Evolutionary conservation across 2,329 filamentous ascomycete genomes (phyloP), one percentile per base, ranked within the genome.

Genomic region (Hirsutella minnesotensis): DNA sequence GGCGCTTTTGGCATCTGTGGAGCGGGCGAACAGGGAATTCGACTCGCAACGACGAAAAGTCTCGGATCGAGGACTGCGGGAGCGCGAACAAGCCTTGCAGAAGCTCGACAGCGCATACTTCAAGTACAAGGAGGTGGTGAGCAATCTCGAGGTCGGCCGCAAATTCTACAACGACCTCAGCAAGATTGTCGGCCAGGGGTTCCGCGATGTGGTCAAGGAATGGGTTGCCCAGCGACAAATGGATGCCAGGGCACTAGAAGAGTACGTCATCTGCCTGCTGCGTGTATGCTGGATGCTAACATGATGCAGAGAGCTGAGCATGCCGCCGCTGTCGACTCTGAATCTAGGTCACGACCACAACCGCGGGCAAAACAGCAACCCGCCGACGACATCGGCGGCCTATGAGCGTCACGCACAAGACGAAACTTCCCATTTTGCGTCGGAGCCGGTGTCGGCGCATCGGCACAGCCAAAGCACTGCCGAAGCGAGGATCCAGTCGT

Each of bases 101-200:
- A 79, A 76, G 47, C 69, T 98, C 9, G 90, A 96, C 60, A 88
- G 85, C 49, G 90, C 87, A 1, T 96, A 94, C 59, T 80, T 88
- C 62, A 94, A 90, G 64, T 96, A 96, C 68, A 95, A 95, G 64
- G 90, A 98, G 60, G 86, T 96, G 44, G 79, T 95, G 44, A 86
- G 78, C 50, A 95, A 96, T 56, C 72, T 95, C 3, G 90, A 96
- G 50, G 86, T 84, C 0, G 92, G 87, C 1, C 73, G 90, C 42
- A 95, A 92, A 59, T 98, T 98, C 59, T 98, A 96, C 67, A 98
- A 98, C 52, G 89, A 96, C 56, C 72, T 98, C 4, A 86, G 84
- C 38, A 86, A 83, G 62, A 88, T 96, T 48, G 85, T 95, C 1
- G 82, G 79, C 1, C 67, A 68, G 31, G 73, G 81, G 9, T 96